Evolutionary conservation across 1,284 basidiomycete genomes (phyloP), one percentile per base, ranked within the genome.

Genomic region (Papiliotrema laurentii): DNA sequence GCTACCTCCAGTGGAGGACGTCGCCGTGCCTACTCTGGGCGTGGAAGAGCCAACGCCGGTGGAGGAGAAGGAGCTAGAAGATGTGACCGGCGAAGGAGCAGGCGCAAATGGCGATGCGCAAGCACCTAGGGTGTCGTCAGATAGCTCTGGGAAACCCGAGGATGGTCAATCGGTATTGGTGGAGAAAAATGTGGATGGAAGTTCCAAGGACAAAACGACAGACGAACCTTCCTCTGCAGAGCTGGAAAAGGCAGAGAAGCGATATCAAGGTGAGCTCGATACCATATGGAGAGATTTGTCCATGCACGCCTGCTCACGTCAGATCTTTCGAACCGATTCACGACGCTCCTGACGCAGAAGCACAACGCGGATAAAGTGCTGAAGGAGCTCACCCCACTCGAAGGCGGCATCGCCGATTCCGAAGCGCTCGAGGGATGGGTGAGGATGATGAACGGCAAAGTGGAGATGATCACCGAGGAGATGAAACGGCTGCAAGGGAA

Each of bases 361-460:
- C 51, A 67, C 21, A 82, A 83, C 5, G 84, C 82, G n/a, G 86
- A 90, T 63, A 72, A 75, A 26, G 72, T 89, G 3, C 69, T 94
- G 39, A 78, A 75, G n/a, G 86, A 88, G 53, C 67, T 85, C 5
- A 87, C 87, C 0, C 83, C 88, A 0, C 63, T 90, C 3, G 80
- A 84, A 55, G 81, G 61, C 5, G 69, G 81, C 19, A 76, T 85
- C 11, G 75, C 78, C 30, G 85, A 93, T 57, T 65, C 76, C 4
- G 79, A 82, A 45, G 83, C 81, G 6, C 74, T 96, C 28, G 81
- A 83, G 24, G 84, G 86, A 43, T 87, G 85, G 74, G 73, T 94
- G 19, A 74, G 80, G 57, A 85, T 82, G 68, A 68, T 86, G 53
- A 79, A 78, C 38, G 73, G 80, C 35, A 90, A 89, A 67, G 75